Conservation (phyloP, 164 flowering plant genomes). For the Vitis labrusca region DNA sequence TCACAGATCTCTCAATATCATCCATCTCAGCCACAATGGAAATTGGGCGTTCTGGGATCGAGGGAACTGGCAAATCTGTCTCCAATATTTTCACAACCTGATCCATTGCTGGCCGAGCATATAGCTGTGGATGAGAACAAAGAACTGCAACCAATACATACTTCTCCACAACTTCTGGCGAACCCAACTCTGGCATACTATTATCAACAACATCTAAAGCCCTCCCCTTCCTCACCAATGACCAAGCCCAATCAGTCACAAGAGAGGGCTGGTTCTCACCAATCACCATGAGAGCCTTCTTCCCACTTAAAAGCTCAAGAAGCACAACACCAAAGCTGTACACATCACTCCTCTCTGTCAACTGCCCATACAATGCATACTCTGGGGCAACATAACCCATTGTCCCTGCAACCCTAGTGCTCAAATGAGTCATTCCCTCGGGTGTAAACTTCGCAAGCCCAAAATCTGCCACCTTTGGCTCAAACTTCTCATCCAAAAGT, state of each 20-base stretch:
- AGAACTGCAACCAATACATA: slow-evolving; percentile 68
- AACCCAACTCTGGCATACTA: slow-evolving; percentile 65
- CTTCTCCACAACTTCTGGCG: slow-evolving; percentile 58
- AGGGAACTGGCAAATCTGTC: slow-evolving; percentile 57
- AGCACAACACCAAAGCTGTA: slow-evolving; percentile 87
- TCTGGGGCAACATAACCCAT: slow-evolving; percentile 98
- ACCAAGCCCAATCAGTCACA: slow-evolving; percentile 88
- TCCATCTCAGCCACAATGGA: slow-evolving; percentile 48
- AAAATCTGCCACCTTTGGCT: slow-evolving; percentile 82
- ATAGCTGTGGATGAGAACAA: slow-evolving; percentile 75
- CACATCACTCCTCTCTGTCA: slow-evolving; percentile 84
- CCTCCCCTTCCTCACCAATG: slow-evolving; percentile 57
- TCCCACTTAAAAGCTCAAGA: slow-evolving; percentile 86
- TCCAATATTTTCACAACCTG: slow-evolving; percentile 86
- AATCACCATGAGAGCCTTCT: slow-evolving; percentile 46
- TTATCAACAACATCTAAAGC: slow-evolving; percentile 70
- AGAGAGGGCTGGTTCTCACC: slow-evolving; percentile 41
- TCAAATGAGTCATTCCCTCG: slow-evolving; percentile 80
- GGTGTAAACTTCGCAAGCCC: slow-evolving; percentile 84
- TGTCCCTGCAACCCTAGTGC: slow-evolving; percentile 91
- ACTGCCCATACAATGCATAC: slow-evolving; percentile 84
- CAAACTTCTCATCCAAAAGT: slow-evolving; percentile 74
- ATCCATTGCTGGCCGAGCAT: slow-evolving; percentile 92
- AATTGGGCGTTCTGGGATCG: slow-evolving; percentile 72
- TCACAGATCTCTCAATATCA: slow-evolving; percentile 65